Evolutionary conservation across 495 filamentous ascomycete genomes (phyloP).

Genomic region (Penicillium lagena): DNA sequence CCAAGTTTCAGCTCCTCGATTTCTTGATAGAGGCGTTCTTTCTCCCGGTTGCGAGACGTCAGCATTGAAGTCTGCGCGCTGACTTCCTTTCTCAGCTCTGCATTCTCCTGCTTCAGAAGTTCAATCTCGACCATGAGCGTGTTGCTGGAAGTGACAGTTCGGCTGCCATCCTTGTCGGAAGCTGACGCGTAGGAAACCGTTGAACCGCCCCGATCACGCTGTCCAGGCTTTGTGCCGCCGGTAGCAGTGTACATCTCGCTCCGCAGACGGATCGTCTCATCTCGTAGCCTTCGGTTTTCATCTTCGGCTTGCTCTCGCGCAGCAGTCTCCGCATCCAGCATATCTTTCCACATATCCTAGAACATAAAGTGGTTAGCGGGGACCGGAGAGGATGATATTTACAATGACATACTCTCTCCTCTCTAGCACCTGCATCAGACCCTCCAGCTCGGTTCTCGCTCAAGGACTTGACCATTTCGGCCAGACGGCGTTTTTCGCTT

Average conservation of each 20-base stretch:
- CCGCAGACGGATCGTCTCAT: constrained; percentile 72
- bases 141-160: constrained; percentile 48
- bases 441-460: constrained; percentile 57
- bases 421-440: constrained; percentile 66
- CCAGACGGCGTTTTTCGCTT: constrained; percentile 73
- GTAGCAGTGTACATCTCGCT: constrained; percentile 47
- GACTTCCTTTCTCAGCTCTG: constrained; percentile 83
- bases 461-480: constrained; percentile 68
- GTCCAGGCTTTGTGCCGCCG: constrained; percentile 28
- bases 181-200: constrained; percentile 54
- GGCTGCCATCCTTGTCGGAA: constrained; percentile 55
- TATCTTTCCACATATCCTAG: constrained; percentile 85
- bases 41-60: constrained; percentile 89
- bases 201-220: constrained; percentile 48
- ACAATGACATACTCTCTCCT: constrained; percentile 57
- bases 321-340: constrained; percentile 87
- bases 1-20: constrained; percentile 93
- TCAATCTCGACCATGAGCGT: constrained; percentile 70
- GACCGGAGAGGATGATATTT: not conserved
- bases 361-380: constrained; percentile 2
- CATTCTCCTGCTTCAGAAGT: constrained; percentile 84
- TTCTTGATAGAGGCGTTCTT: constrained; percentile 90
- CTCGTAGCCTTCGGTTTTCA: constrained; percentile 75
- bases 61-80: constrained; percentile 97
- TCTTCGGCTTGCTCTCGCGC: constrained; percentile 86